phyloP scores from a whole-genome alignment of 805 yeast genomes.

The Lachancea thermotolerans region DNA sequence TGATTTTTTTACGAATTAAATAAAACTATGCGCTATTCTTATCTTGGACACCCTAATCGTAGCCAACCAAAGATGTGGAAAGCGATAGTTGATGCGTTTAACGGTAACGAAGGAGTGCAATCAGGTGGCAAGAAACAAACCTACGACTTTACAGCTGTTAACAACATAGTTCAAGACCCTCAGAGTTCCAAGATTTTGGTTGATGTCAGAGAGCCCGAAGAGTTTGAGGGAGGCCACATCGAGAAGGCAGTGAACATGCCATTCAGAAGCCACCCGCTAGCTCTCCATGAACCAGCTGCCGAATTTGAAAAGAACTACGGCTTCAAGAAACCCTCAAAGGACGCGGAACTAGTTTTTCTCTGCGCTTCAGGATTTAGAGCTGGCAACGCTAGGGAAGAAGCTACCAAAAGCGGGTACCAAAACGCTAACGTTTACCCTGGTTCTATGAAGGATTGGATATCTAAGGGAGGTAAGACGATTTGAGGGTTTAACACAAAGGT shows the following conservation, averaged over 20 bases:
- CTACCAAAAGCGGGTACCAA: slow-evolving; percentile 72
- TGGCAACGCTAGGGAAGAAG: slow-evolving; percentile 74
- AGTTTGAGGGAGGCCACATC: slow-evolving; percentile 59
- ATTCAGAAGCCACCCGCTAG: slow-evolving; percentile 78
- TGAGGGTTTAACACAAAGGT: neutral
- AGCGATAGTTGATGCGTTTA: slow-evolving; percentile 23
- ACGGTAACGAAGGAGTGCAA: slow-evolving; percentile 14
- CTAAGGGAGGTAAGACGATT: slow-evolving; percentile 3
- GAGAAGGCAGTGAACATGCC: slow-evolving; percentile 84
- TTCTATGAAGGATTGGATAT: slow-evolving; percentile 75
- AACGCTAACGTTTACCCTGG: slow-evolving; percentile 75
- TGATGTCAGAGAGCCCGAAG: slow-evolving; percentile 85
- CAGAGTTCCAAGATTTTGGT: slow-evolving; percentile 48
- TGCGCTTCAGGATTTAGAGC: slow-evolving; percentile 86
- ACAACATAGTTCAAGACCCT: slow-evolving; percentile 36
- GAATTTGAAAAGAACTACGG: slow-evolving; percentile 72
- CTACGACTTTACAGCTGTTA: slow-evolving; percentile 41
- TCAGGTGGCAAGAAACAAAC: slow-evolving; percentile 42
- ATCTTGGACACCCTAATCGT: neutral
- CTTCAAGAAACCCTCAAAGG: slow-evolving; percentile 58
- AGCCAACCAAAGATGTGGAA: slow-evolving; percentile 18
- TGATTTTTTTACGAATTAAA: too few species aligned
- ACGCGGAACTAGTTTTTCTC: slow-evolving; percentile 66
- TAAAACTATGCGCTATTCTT: neutral
- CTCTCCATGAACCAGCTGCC: slow-evolving; percentile 59